Conservation (phyloP, 2,329 filamentous ascomycete genomes). For the Lomentospora prolificans region DNA sequence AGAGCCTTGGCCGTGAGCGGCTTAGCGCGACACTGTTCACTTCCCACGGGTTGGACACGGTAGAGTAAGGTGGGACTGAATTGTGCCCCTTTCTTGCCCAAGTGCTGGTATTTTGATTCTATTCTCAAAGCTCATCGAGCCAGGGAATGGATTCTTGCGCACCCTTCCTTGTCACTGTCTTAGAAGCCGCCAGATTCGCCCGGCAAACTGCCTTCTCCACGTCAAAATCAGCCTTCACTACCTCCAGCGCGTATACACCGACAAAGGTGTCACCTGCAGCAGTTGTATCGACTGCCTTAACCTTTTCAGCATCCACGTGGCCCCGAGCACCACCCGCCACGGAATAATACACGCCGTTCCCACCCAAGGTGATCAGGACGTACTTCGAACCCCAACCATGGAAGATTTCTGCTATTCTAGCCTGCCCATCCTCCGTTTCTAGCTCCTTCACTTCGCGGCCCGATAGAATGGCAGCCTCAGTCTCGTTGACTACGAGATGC, state of each 20-base stretch:
- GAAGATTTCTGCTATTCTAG: slow-evolving; percentile 48
- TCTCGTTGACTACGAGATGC: slow-evolving; percentile 85
- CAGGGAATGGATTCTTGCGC: slow-evolving; percentile 34
- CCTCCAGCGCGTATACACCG: slow-evolving; percentile 70
- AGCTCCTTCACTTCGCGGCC: slow-evolving; percentile 41
- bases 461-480: slow-evolving; percentile 68
- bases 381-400: slow-evolving; percentile 60
- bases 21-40: too few species aligned
- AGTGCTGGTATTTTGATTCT: too few species aligned
- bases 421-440: slow-evolving; percentile 33
- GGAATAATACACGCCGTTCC: slow-evolving; percentile 63
- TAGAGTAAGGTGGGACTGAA: too few species aligned
- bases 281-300: slow-evolving; percentile 80
- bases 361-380: slow-evolving; percentile 76
- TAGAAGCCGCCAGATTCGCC: slow-evolving; percentile 36
- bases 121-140: slow-evolving; percentile 34
- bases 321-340: slow-evolving; percentile 31
- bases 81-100: too few species aligned
- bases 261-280: slow-evolving; percentile 93
- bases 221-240: slow-evolving; percentile 45
- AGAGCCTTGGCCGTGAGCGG: too few species aligned
- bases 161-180: slow-evolving; percentile 31
- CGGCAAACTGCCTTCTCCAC: slow-evolving; percentile 48
- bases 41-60: too few species aligned
- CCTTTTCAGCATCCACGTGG: slow-evolving; percentile 55